These are phyloP conservation scores for Thalassiosira livingstoniorum DNA, from an alignment of 352 stramenopile genomes.

Conservation along the genomic window DNA sequence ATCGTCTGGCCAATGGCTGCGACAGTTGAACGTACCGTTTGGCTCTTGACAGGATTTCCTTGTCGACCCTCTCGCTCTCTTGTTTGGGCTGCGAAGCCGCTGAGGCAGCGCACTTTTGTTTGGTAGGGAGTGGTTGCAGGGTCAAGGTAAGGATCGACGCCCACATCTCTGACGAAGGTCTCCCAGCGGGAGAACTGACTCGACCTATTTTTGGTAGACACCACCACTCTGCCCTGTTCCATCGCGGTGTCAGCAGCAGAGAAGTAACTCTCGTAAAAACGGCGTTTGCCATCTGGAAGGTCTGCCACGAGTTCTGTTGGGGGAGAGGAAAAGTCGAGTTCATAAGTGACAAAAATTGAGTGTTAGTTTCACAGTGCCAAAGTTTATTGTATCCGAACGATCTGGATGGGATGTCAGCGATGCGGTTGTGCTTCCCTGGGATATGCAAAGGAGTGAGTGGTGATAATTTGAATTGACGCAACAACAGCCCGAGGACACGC, in stretches of 20 bases:
- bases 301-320: conserved; percentile 32
- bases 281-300: conserved; percentile 14
- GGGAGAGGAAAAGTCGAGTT: conserved; percentile 40
- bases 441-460: conserved; percentile 46
- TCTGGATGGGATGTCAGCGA: conserved; percentile 46
- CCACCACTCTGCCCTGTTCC: conserved; percentile 25
- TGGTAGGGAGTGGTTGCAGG: not conserved
- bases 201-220: conserved; percentile 24
- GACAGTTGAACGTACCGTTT: not conserved
- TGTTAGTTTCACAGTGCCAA: conserved; percentile 44
- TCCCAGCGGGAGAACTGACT: conserved; percentile 10
- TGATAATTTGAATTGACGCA: not conserved
- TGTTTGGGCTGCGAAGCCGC: conserved; percentile 1
- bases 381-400: conserved; percentile 28
- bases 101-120: not conserved
- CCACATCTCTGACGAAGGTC: conserved; percentile 5
- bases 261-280: conserved; percentile 30
- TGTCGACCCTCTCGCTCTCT: not conserved
- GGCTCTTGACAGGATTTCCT: not conserved
- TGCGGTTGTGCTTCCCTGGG: conserved; percentile 9
- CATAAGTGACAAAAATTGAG: conserved; percentile 33
- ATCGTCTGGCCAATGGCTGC: conserved; percentile 13
- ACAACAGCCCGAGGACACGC: too few relatives aligned
- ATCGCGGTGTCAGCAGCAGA: conserved; percentile 28
- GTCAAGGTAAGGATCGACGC: conserved; percentile 19